Percentiles rank a stretch among this genome's conserved stretches.
These are phyloP conservation scores for Ephemerocybe angulata DNA, from an alignment of 768 basidiomycete genomes.

Conservation along the genomic window DNA sequence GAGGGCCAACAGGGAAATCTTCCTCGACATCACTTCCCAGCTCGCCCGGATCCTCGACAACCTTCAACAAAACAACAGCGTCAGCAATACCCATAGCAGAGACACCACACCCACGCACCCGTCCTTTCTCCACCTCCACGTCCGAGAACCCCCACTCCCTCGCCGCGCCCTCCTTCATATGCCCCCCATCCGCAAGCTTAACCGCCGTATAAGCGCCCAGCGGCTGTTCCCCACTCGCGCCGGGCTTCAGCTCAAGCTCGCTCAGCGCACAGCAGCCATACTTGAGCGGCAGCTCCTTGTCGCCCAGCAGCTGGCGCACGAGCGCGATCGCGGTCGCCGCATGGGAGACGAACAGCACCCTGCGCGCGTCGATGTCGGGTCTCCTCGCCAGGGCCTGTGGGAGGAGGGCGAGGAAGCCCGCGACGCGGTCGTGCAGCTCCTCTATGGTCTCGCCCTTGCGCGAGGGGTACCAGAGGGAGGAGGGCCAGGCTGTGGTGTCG, in stretches of 20 bases:
- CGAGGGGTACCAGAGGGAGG: constrained; percentile 62
- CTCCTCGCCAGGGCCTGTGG: constrained; percentile 50
- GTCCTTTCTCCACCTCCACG: constrained; percentile 54
- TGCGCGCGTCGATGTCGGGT: constrained; percentile 32
- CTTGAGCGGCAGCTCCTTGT: constrained; percentile 49
- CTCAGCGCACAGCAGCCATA: constrained; percentile 78
- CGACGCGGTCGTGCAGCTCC: constrained; percentile 58
- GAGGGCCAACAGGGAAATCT: constrained; percentile 56
- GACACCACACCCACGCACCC: constrained; percentile 38
- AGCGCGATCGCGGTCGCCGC: constrained; percentile 73
- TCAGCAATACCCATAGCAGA: not conserved
- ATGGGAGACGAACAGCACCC: constrained; percentile 59
- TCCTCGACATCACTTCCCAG: constrained; percentile 61
- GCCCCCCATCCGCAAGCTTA: constrained; percentile 51
- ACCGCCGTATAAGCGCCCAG: constrained; percentile 46
- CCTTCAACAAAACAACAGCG: constrained; percentile 34
- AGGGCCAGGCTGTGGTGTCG: constrained; percentile 51
- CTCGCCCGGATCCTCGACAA: constrained; percentile 65
- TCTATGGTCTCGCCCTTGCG: constrained; percentile 69
- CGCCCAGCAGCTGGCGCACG: constrained; percentile 52
- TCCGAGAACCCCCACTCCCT: constrained; percentile 85
- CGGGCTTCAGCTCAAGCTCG: constrained; percentile 40
- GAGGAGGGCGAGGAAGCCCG: constrained; percentile 49
- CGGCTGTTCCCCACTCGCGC: constrained; percentile 14
- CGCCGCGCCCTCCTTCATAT: constrained; percentile 54